Evolutionary conservation across 176 grass and related monocot genomes (phyloP).

Genomic region (Carex myosuroides): DNA sequence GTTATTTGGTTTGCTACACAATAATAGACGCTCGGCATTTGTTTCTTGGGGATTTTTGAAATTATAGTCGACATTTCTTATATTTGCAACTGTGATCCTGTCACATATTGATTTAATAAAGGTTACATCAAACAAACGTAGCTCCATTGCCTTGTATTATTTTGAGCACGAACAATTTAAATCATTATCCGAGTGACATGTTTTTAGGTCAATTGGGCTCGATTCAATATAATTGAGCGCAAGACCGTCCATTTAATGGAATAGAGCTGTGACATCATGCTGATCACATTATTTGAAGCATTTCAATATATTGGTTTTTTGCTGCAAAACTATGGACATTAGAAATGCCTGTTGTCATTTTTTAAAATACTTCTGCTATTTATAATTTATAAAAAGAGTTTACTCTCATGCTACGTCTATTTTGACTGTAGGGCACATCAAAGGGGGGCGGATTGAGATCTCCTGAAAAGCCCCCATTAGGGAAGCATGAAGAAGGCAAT

Average conservation of each 20-base stretch:
- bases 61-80: not conserved
- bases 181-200: not conserved
- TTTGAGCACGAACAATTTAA: not conserved
- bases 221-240: not conserved
- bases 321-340: not conserved
- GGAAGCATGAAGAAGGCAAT: slow-evolving; percentile 60
- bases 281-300: not conserved
- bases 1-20: not conserved
- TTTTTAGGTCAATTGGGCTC: not conserved
- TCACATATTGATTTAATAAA: not conserved
- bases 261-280: not conserved
- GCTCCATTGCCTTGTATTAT: not conserved
- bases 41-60: not conserved
- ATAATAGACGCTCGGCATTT: not conserved
- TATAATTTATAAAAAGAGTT: not conserved
- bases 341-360: not conserved
- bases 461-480: slow-evolving; percentile 62
- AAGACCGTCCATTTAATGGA: not conserved
- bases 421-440: slow-evolving; percentile 11
- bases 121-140: not conserved
- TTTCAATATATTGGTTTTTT: not conserved
- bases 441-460: slow-evolving; percentile 51
- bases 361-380: not conserved
- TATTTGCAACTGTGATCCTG: not conserved
- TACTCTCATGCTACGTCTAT: not conserved